A percentile compares a stretch with the other conserved stretches of the same genome.
Evolutionary conservation across 164 flowering plant species (phyloP).

Genomic region (Aristolochia californica): DNA sequence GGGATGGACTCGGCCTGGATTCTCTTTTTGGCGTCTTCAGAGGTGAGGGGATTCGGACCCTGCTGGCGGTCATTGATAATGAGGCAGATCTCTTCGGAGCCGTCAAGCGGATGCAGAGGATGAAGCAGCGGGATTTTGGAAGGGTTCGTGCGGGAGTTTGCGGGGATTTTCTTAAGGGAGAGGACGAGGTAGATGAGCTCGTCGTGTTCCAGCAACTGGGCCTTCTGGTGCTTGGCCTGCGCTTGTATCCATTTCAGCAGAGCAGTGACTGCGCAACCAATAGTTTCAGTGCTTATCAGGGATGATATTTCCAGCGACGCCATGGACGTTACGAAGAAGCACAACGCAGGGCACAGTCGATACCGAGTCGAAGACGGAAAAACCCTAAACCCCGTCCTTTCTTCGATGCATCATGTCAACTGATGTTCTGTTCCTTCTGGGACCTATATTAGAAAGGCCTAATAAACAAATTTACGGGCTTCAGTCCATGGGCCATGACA

Average conservation of each 20-base stretch:
- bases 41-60: constrained; percentile 27
- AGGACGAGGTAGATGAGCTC: constrained; percentile 59
- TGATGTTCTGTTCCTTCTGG: no score
- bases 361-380: no score
- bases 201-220: no score
- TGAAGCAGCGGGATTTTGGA: constrained; percentile 57
- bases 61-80: constrained; percentile 51
- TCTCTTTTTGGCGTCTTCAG: constrained; percentile 39
- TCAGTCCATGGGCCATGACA: no score
- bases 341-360: no score
- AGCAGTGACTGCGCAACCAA: constrained; percentile 35
- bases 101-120: constrained; percentile 27
- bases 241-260: constrained; percentile 51
- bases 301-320: no score
- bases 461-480: no score
- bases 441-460: no score
- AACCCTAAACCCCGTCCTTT: no score
- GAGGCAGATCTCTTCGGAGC: constrained; percentile 42
- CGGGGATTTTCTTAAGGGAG: constrained; percentile 73
- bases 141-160: constrained; percentile 38
- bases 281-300: constrained; percentile 18
- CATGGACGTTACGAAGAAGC: no score
- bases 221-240: constrained; percentile 27
- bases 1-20: no score
- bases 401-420: no score